Base-by-base conservation (phyloP, 192 early-diverging fungal species). In the Linnemannia hyalina region DNA sequence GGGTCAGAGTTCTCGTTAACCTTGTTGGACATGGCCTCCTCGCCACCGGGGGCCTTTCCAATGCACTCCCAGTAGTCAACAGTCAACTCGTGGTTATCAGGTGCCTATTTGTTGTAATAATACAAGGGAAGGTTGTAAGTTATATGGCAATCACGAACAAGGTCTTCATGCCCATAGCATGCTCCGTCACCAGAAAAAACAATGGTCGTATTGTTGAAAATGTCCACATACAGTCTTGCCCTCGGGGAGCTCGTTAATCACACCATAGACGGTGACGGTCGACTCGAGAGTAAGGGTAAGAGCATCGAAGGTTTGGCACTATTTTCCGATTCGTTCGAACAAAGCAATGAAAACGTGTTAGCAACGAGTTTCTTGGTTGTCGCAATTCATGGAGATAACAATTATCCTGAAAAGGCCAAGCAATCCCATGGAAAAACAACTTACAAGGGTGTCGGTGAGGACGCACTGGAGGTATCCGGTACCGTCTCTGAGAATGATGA, bases 21-120 rank as follows among this genome's bases (percentile, higher is more conserved):
- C 81, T 96, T 96, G 95, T 95, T 98, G 71, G 91, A 93, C 87
- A 97, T 95, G 18, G 98, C 97, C 10, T 99, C 97, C 68, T 97
- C 96, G 73, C 97, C 99, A 73, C 95, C 94, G 40, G 99, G 98
- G 16, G 99, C 98, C 83, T 95, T 95, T 76, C 95, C 95, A 73
- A 98, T 88, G n/a, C 98, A 82, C 80, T 97, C 96, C 97, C 97
- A 99, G 91, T 96, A 98, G 87, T 99, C 99, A 18, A 93, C 97
- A 75, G 93, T 85, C 80, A 99, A 93, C 89, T 99, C 99, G 78
- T 98, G 97, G 83, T 97, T 94, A 83, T 95, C 98, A 23, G 98
- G 97, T n/a, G 99, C 97, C 95, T 93, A 81, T n/a, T 63, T 47
- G 49, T 46, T n/a, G 15, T 47, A 15, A 65, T 72, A 44, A 55